Evolutionary conservation across 1,284 basidiomycete genomes (phyloP), one percentile per base, ranked within the genome.

Genomic region (Microbotryum scabiosae): DNA sequence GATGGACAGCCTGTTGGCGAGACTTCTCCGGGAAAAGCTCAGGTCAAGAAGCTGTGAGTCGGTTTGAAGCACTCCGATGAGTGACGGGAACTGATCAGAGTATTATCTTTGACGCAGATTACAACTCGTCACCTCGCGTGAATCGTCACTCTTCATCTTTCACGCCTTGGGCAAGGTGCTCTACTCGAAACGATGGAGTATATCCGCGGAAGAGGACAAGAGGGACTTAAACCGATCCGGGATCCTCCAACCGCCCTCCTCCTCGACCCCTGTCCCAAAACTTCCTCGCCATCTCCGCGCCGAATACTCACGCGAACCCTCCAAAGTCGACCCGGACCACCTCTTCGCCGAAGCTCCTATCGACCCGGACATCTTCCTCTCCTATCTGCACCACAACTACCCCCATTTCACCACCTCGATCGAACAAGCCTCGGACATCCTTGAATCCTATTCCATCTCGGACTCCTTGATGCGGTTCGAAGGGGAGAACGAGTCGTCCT

Each of bases 351-450:
- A 92, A 65, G 86, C 90, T 0, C 91, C 93, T 0, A 86, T 98
- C 50, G 93, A 97, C 73, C 83, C 89, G 0, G 88, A 88, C 1
- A 79, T 96, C 2, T 87, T 94, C 64, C 85, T 86, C 8, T 77
- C 94, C 5, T 99, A 97, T 74, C 80, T 94, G 4, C 92, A 97
- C 67, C 91, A 97, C 72, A 97, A 97, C 73, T 89, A 92, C 65
- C 81, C 85, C 0, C 84, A 85, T 56, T 98, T 90, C 73, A 90
- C 87, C 70, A 76, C 81, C 46, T 82, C 86, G 28, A 73, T 94
- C 0, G 88, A 93, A 5, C 79, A 97, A 63, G 85, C 85, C 63
- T 81, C 82, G 3, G 79, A 78, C 0, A 75, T 91, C 2, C 77
- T 84, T 23, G 92, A 97, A 36, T 84, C 83, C 72, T 76, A 97